These are phyloP conservation scores for Candida pseudoglaebosa DNA, from an alignment of 805 yeast species.

Conservation along the genomic window DNA sequence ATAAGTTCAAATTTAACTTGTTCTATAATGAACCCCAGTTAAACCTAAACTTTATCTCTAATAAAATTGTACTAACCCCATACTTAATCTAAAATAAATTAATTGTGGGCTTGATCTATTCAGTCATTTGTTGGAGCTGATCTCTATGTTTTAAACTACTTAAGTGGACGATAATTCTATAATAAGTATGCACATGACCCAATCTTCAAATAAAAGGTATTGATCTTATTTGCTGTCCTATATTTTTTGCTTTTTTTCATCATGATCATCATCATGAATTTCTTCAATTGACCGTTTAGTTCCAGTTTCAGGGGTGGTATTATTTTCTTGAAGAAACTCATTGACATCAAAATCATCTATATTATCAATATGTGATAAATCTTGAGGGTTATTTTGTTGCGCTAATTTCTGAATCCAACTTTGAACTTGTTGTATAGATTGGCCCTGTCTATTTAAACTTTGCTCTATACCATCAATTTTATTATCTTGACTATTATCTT, in stretches of 20 bases:
- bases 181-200: background rate
- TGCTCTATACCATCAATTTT: constrained; percentile 41
- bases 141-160: no score
- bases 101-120: no score
- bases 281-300: constrained; percentile 15
- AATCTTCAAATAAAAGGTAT: no score
- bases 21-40: no score
- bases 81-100: no score
- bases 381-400: constrained; percentile 10
- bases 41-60: no score
- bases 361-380: constrained; percentile 7
- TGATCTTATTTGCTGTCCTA: no score
- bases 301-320: constrained; percentile 5
- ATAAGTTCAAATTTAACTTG: no score
- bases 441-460: constrained; percentile 46
- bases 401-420: constrained; percentile 48
- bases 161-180: no score
- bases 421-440: constrained; percentile 51
- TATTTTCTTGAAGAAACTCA: constrained; percentile 19
- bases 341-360: constrained; percentile 31
- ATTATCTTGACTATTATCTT: constrained; percentile 9
- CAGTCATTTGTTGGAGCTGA: no score
- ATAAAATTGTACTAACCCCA: no score
- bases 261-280: constrained; percentile 11
- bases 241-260: background rate